A percentile compares a stretch with the other conserved stretches of the same genome.
Conservation (phyloP, 768 basidiomycete genomes). For the Strobilomyces confusus region DNA sequence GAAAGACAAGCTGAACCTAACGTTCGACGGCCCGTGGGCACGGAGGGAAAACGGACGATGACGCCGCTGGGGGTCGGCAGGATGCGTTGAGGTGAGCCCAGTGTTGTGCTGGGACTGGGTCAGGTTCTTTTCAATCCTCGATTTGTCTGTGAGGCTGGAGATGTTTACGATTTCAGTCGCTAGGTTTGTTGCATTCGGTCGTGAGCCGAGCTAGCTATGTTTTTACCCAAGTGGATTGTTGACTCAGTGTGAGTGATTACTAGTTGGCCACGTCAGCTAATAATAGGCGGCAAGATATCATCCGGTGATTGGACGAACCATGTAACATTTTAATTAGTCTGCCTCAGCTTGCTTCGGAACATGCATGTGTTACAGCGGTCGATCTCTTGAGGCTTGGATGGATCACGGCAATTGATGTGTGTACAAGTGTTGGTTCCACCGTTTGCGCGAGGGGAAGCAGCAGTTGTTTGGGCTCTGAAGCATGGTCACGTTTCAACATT, state of each 20-base stretch:
- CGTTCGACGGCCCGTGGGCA: constrained; percentile 5
- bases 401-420: neutral
- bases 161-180: neutral
- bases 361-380: neutral
- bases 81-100: constrained; percentile 6
- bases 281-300: neutral
- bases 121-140: constrained; percentile 5
- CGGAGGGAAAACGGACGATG: neutral
- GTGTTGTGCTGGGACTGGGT: neutral
- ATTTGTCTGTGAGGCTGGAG: constrained; percentile 15
- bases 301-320: neutral
- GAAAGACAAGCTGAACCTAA: constrained; percentile 15
- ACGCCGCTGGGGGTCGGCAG: constrained; percentile 2
- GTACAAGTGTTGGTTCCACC: neutral
- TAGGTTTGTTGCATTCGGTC: constrained; percentile 1
- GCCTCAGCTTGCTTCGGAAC: neutral
- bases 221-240: too few species aligned
- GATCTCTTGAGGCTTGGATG: too few species aligned
- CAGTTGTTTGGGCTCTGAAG: neutral
- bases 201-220: neutral
- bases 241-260: too few species aligned
- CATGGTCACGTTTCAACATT: neutral
- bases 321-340: too few species aligned
- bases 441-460: neutral
- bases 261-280: neutral